These are phyloP conservation scores for Catharanthus roseus DNA, from an alignment of 257 asterid genomes.

Conservation along the genomic window DNA sequence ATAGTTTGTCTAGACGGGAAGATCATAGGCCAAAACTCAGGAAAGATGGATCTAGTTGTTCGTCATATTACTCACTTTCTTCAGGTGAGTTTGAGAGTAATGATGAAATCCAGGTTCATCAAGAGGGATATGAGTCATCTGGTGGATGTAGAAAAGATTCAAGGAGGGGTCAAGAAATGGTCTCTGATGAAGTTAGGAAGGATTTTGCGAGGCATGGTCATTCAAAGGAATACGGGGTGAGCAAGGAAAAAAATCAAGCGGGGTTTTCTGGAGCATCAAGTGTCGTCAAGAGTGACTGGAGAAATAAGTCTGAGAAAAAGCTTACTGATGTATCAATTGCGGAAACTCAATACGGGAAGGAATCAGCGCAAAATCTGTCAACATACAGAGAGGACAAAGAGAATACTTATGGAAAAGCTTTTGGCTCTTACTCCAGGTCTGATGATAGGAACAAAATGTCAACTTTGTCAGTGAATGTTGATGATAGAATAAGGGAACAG, in stretches of 20 bases:
- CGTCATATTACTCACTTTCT: slow-evolving; percentile 70
- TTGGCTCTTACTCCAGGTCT: slow-evolving; percentile 31
- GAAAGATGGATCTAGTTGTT: slow-evolving; percentile 68
- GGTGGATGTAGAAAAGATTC: slow-evolving; percentile 30
- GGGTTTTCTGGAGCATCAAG: slow-evolving; percentile 32
- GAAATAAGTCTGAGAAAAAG: slow-evolving; percentile 87
- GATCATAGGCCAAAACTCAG: slow-evolving; percentile 42
- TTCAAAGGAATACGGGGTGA: slow-evolving; percentile 33
- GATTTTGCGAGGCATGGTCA: slow-evolving; percentile 30
- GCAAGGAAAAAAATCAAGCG: slow-evolving; percentile 29
- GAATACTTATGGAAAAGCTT: slow-evolving; percentile 31
- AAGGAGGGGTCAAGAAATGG: slow-evolving; percentile 30
- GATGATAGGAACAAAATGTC: slow-evolving; percentile 38
- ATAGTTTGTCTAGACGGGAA: slow-evolving; percentile 31
- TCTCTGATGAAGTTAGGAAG: slow-evolving; percentile 23
- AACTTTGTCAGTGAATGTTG: slow-evolving; percentile 24
- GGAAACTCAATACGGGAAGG: slow-evolving; percentile 40
- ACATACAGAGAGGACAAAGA: slow-evolving; percentile 26
- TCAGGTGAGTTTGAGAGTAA: slow-evolving; percentile 59
- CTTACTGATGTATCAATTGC: slow-evolving; percentile 55
- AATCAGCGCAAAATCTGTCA: slow-evolving; percentile 31
- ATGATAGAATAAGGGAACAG: slow-evolving; percentile 33
- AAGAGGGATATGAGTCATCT: slow-evolving; percentile 31
- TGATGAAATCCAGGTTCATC: slow-evolving; percentile 39
- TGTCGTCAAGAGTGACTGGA: slow-evolving; percentile 45